A percentile compares a stretch with the other conserved stretches of the same genome.
These are phyloP conservation scores for Sonneratia caseolaris DNA, from an alignment of 345 rosid species.

Conservation along the genomic window DNA sequence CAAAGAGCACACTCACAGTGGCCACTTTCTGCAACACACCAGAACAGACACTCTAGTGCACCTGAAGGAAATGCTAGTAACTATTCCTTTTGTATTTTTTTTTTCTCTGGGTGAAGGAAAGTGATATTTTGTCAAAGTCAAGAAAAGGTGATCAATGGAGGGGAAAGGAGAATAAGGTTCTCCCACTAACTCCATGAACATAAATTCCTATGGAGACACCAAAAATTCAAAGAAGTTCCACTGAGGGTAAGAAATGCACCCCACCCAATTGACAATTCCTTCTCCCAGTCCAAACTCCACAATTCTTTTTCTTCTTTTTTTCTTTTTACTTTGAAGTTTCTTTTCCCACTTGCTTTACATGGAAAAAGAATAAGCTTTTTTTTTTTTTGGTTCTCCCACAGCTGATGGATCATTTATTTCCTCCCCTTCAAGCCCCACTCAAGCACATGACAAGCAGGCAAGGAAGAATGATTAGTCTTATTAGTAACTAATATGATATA, in stretches of 20 bases:
- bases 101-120: neutral
- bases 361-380: constrained; percentile 3
- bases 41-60: neutral
- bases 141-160: constrained; percentile 3
- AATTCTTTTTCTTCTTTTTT: no score
- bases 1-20: constrained; percentile 7
- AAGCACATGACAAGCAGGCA: neutral
- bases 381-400: neutral
- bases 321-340: no score
- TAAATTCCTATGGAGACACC: constrained; percentile 7
- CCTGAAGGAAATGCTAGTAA: neutral
- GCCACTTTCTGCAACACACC: constrained; percentile 9
- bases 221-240: constrained; percentile 4
- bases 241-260: neutral
- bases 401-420: constrained; percentile 7
- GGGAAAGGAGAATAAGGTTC: constrained; percentile 11
- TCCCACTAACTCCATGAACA: constrained; percentile 4
- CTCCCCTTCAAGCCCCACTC: neutral
- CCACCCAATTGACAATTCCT: neutral
- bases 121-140: constrained; percentile 17
- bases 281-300: neutral
- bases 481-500: no score
- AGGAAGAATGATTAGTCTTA: neutral
- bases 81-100: neutral
- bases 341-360: constrained; percentile 6